Evolutionary conservation across 768 basidiomycete species (phyloP), one percentile per base, ranked within the genome.

Genomic region (Agaricus blazei): DNA sequence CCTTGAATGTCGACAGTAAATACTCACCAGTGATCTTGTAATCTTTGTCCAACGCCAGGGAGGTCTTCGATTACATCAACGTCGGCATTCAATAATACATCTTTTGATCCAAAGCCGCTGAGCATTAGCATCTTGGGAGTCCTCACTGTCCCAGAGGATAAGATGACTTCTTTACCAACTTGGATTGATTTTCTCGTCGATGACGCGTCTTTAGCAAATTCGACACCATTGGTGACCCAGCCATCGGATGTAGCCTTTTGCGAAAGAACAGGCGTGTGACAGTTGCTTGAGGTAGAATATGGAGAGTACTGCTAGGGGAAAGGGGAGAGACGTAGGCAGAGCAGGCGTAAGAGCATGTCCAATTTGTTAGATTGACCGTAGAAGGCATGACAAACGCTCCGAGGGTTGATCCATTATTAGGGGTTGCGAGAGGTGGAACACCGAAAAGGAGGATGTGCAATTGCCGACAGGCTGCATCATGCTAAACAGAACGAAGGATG

Each of bases 321-420:
- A 83, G 69, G 1, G 81, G 72, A 67, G 84, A 81, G 65, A 85
- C 81, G 72, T 86, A 86, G 3, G 79, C 85, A 0, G 83, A 77
- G 56, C 78, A 75, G n/a, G 84, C 73, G 68, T 86, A 86, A 1
- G 80, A 83, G 45, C 85, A 77, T 11, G 83, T 84, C 72, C 78
- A 80, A 68, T 85, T 86, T 27, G 71, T 53, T 1, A 81, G 79
- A 68, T 87, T 87, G 64, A 89, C 82, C 6, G 76, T 72, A 4
- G 77, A 78, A 3, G 83, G 76, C 0, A 82, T 74, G 62, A 87
- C 73, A 63, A 79, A 80, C 4, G 72, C 69, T 56, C 83, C 80
- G 64, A 75, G 72, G 57, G 74, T 74, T 26, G 72, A 61, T 27
- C 82, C 82, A 43, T 74, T 72, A 62, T 78, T 74, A 0, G 80